A percentile compares a stretch with the other conserved stretches of the same genome.
These are phyloP conservation scores for Melampsora larici-populina DNA, from an alignment of 1,284 basidiomycete genomes.

Conservation along the genomic window DNA sequence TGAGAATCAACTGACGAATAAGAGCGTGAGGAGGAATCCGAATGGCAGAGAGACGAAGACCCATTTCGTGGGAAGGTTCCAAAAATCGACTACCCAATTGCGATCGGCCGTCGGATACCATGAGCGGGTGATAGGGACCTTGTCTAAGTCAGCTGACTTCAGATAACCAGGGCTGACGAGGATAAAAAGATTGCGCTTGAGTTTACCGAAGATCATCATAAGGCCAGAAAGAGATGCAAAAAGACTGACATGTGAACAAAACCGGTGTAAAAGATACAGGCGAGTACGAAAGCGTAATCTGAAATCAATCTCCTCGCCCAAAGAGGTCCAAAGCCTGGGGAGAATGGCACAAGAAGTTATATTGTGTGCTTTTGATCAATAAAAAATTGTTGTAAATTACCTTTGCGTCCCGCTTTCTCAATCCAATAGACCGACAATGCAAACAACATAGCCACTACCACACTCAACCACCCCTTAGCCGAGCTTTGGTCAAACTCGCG, in stretches of 20 bases:
- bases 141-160: conserved; percentile 61
- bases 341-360: neutral
- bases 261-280: conserved; percentile 56
- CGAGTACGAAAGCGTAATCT: conserved; percentile 55
- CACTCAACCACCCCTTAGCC: conserved; percentile 54
- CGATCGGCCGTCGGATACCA: conserved; percentile 72
- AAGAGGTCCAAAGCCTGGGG: conserved; percentile 49
- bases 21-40: conserved; percentile 52
- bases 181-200: conserved; percentile 34
- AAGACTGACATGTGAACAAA: conserved; percentile 54
- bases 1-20: conserved; percentile 28
- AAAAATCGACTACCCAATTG: conserved; percentile 83
- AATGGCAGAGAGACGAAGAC: conserved; percentile 70
- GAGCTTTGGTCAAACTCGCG: conserved; percentile 50
- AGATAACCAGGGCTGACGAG: conserved; percentile 68
- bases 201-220: conserved; percentile 35
- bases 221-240: neutral
- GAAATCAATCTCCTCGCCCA: conserved; percentile 53
- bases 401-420: conserved; percentile 46
- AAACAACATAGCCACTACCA: conserved; percentile 57
- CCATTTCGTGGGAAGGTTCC: conserved; percentile 85
- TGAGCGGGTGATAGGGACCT: conserved; percentile 66
- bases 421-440: conserved; percentile 55
- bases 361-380: too few species aligned
- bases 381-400: conserved; percentile 1